These are phyloP conservation scores for Trichosporon faecale DNA, from an alignment of 1,284 basidiomycete genomes.

Conservation along the genomic window DNA sequence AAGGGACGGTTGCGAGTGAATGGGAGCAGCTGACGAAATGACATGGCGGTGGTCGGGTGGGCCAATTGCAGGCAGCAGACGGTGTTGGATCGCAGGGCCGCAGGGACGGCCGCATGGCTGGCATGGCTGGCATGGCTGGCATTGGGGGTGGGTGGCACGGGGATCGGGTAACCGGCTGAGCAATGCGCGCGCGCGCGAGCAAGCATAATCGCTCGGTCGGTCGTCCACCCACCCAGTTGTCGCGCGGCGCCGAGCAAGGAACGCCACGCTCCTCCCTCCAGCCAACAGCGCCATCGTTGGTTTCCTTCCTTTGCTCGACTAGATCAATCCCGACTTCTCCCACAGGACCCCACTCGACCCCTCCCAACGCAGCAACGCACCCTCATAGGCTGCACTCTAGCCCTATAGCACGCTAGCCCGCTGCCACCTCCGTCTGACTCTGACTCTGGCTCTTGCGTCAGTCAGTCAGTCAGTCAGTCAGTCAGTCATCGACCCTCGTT, in stretches of 20 bases:
- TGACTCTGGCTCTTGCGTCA: background rate
- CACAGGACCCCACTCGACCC: background rate
- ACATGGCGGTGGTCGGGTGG: background rate
- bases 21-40: constrained; percentile 1
- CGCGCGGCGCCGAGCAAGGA: constrained; percentile 3
- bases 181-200: background rate
- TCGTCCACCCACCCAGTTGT: too few relatives aligned
- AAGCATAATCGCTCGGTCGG: too few relatives aligned
- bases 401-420: background rate
- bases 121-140: too few relatives aligned
- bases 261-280: constrained; percentile 1
- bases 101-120: background rate
- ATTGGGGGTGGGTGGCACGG: background rate
- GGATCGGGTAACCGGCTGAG: constrained; percentile 1
- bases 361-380: background rate
- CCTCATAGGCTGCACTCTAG: background rate
- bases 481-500: too few relatives aligned
- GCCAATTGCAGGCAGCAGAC: background rate
- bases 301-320: background rate
- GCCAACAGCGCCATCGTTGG: background rate
- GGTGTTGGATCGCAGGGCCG: background rate
- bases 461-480: background rate
- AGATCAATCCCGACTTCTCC: constrained; percentile 5
- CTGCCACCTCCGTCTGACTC: background rate
- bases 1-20: background rate